These are phyloP conservation scores for Alternaria sp. DNA, from an alignment of 2,329 filamentous ascomycete genomes.

Conservation along the genomic window DNA sequence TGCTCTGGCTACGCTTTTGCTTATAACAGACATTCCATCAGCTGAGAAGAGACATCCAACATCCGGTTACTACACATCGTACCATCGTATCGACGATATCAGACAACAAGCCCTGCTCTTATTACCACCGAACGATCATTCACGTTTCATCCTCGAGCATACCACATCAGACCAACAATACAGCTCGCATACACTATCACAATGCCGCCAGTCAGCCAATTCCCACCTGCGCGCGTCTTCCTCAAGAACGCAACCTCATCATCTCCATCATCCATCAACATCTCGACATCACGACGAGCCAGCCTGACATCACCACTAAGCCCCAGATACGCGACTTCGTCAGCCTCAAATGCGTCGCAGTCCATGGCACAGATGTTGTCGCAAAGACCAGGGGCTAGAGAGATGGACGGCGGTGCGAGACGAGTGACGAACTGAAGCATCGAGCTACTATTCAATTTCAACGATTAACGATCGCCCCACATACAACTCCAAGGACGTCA, in stretches of 20 bases:
- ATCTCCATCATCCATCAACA: slow-evolving; percentile 10
- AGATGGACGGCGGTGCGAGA: background rate
- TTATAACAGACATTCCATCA: background rate
- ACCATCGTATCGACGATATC: background rate
- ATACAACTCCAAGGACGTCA: background rate
- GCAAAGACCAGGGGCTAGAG: slow-evolving; percentile 26
- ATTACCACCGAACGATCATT: background rate
- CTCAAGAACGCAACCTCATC: slow-evolving; percentile 24
- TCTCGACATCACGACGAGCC: slow-evolving; percentile 7
- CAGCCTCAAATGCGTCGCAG: slow-evolving; percentile 28
- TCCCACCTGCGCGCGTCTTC: slow-evolving; percentile 41
- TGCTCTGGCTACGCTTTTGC: background rate
- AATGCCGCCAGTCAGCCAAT: slow-evolving; percentile 44
- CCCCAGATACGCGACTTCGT: slow-evolving; percentile 25
- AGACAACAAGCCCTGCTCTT: background rate
- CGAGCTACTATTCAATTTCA: background rate
- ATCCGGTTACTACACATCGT: background rate
- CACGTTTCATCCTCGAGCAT: background rate
- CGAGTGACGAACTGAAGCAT: slow-evolving; percentile 4
- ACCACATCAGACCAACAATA: background rate
- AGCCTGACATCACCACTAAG: slow-evolving; percentile 16
- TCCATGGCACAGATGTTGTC: slow-evolving; percentile 31
- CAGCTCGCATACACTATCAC: background rate
- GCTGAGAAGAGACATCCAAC: background rate
- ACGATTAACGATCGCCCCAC: background rate